Percentiles rank a stretch among this genome's conserved stretches.
Evolutionary conservation across 2,329 filamentous ascomycete species (phyloP).

Genomic region (Aspergillus latus): DNA sequence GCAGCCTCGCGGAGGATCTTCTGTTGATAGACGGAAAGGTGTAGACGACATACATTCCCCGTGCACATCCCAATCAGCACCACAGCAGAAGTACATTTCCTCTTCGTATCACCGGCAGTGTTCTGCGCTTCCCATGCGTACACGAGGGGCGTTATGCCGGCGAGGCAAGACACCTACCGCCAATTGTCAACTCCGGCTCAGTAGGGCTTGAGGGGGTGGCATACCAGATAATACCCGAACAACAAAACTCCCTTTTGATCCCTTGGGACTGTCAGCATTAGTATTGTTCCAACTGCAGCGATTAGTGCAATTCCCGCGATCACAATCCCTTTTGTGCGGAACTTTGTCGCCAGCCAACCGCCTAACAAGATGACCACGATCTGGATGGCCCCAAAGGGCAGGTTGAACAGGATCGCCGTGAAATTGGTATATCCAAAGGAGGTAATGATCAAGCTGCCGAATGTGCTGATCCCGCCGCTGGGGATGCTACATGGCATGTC

Average conservation of each 20-base stretch:
- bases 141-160: constrained; percentile 37
- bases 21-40: too few species aligned
- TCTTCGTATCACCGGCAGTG: constrained; percentile 39
- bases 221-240: constrained; percentile 54
- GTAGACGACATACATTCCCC: constrained; percentile 25
- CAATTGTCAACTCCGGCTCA: neutral
- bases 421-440: constrained; percentile 45
- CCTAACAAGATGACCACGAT: constrained; percentile 35
- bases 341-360: constrained; percentile 44
- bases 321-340: constrained; percentile 47
- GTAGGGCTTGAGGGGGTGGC: neutral
- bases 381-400: constrained; percentile 43
- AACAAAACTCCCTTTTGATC: constrained; percentile 51
- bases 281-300: constrained; percentile 45
- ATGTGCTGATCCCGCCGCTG: constrained; percentile 40
- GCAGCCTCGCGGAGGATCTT: too few species aligned
- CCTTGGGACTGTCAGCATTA: constrained; percentile 52
- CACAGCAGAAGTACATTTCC: constrained; percentile 37
- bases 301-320: constrained; percentile 42
- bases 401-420: constrained; percentile 44
- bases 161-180: constrained; percentile 30
- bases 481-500: constrained; percentile 29
- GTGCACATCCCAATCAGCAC: constrained; percentile 40
- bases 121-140: constrained; percentile 42
- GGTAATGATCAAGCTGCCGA: constrained; percentile 44